Evolutionary conservation across 2,329 filamentous ascomycete species (phyloP).

Genomic region (Septoria petroselini): DNA sequence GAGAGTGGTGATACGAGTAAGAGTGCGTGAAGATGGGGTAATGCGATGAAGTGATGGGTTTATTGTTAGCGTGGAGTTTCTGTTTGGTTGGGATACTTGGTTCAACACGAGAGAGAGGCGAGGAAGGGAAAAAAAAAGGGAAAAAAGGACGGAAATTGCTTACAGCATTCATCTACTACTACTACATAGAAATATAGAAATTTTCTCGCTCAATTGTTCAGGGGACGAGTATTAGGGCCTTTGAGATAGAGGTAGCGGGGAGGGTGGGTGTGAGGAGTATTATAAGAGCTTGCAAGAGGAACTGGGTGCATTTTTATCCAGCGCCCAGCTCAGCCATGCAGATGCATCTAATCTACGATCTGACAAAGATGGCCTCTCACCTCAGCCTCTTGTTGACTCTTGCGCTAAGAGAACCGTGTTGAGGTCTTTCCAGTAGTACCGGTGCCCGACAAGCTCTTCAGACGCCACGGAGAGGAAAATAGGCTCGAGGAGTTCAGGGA

Average conservation of each 20-base stretch:
- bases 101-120: slow-evolving; percentile 6
- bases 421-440: not conserved
- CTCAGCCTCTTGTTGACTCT: too few species aligned
- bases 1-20: too few species aligned
- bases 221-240: slow-evolving; percentile 1
- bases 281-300: not conserved
- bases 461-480: not conserved
- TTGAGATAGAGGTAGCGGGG: slow-evolving; percentile 1
- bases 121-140: not conserved
- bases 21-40: not conserved
- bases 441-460: not conserved
- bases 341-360: too few species aligned
- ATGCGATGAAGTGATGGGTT: not conserved
- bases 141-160: too few species aligned
- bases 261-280: not conserved
- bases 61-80: slow-evolving; percentile 14
- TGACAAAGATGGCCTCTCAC: too few species aligned
- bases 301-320: slow-evolving; percentile 6
- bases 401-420: not conserved
- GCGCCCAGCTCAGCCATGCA: too few species aligned
- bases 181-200: too few species aligned
- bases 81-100: too few species aligned
- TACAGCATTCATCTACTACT: too few species aligned
- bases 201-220: slow-evolving; percentile 1
- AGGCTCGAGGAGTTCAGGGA: not conserved